A percentile compares a stretch with the other conserved stretches of the same genome.
Evolutionary conservation across 2,329 filamentous ascomycete genomes (phyloP).

Genomic region (Fusarium sulawesiense): DNA sequence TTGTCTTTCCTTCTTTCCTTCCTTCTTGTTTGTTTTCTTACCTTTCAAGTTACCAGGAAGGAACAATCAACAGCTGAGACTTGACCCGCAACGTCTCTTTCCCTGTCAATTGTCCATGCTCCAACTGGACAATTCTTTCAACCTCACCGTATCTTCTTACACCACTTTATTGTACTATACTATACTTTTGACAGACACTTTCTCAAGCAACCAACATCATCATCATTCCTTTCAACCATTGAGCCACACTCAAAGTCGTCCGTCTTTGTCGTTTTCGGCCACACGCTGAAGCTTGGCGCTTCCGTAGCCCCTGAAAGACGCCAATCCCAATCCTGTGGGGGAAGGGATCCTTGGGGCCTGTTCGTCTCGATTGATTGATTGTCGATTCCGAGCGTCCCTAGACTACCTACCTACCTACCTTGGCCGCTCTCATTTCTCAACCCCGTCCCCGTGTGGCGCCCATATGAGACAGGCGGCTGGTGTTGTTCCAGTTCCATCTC

Average conservation of each 20-base stretch:
- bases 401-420: background rate
- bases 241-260: conserved; percentile 20
- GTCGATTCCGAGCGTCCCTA: background rate
- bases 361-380: conserved; percentile 3
- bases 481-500: conserved; percentile 40
- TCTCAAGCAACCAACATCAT: conserved; percentile 6
- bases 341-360: conserved; percentile 43
- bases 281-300: conserved; percentile 42
- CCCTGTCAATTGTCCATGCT: conserved; percentile 5
- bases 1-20: background rate
- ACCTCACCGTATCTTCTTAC: conserved; percentile 22
- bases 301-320: conserved; percentile 41
- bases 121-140: conserved; percentile 11
- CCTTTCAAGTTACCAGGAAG: conserved; percentile 9
- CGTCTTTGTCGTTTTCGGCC: conserved; percentile 36
- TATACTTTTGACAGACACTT: background rate
- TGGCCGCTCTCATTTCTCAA: conserved; percentile 40
- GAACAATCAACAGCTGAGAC: conserved; percentile 3
- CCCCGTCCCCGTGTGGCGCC: conserved; percentile 44
- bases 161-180: background rate
- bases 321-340: conserved; percentile 46
- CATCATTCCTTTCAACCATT: conserved; percentile 22
- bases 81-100: conserved; percentile 16
- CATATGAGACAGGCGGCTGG: conserved; percentile 47
- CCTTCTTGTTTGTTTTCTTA: conserved; percentile 14